Evolutionary conservation across 345 rosid species (phyloP), one percentile per base, ranked within the genome.

Genomic region (Microthlaspi erraticum): DNA sequence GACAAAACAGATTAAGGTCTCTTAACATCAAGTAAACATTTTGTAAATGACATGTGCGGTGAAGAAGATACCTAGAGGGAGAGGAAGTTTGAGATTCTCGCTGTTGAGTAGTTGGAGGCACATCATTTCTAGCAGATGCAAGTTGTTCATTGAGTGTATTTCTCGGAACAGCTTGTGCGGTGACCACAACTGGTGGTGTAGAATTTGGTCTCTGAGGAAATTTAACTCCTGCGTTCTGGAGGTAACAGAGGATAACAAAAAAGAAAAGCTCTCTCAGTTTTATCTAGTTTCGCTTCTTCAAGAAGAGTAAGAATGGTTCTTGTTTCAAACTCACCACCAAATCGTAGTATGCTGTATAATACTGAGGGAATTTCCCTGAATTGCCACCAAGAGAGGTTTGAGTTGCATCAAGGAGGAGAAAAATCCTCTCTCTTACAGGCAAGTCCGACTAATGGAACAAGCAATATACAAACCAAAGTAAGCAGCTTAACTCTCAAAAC

Each of bases 351-450:
- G 98, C 87, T 43, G 82, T 33, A 65, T 86, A 91, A 79, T 91
- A 93, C 79, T 89, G 94, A 45, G 98, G 93, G 76, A 89, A 91
- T 78, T 82, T 91, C 69, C 98, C 97, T 42, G 89, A 65, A 71
- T 91, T 84, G 64, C 97, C 97, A 64, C 97, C 98, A 64, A 93
- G 84, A 61, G 97, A 83, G 53, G 96, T 91, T 80, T 93, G 98
- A 37, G 95, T 91, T 43, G 98, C 98, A 83, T 93, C 97, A 51
- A 93, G 85, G 80, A 93, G 98, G 54, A 91, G 89, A 81, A 93
- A 93, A 73, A 89, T 83, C 85, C 85, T 91, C 80, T 86, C 98
- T 64, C 96, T 82, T 36, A 89, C 88, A 49, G 96, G 92, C 72
- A 86, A 76, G 32, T 91, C 97, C 53, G 91, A 78, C 98, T 93